Conservation (phyloP, 2,329 filamentous ascomycete species). For the Xylariales sp. region DNA sequence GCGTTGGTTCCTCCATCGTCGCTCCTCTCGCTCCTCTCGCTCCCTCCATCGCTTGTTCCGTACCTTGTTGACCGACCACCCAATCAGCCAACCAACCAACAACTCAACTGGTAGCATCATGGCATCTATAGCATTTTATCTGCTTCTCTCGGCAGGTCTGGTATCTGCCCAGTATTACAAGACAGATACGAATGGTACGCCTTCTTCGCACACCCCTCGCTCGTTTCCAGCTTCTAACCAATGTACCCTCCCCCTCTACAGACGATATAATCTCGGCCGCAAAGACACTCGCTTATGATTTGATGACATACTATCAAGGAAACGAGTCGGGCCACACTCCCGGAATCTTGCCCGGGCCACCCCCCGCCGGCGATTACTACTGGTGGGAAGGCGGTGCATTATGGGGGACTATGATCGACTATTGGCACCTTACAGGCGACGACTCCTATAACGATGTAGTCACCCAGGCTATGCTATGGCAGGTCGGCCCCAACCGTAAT, state of each 20-base stretch:
- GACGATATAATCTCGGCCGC: slow-evolving; percentile 64
- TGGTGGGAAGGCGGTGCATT: slow-evolving; percentile 53
- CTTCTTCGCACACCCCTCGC: not conserved
- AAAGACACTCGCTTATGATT: slow-evolving; percentile 47
- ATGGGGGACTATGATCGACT: slow-evolving; percentile 51
- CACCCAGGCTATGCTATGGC: slow-evolving; percentile 58
- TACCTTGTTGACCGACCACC: not conserved
- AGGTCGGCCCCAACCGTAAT: slow-evolving; percentile 58
- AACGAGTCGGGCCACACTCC: slow-evolving; percentile 50
- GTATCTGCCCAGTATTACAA: slow-evolving; percentile 38
- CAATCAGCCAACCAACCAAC: not conserved
- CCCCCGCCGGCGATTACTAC: slow-evolving; percentile 50
- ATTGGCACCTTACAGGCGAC: slow-evolving; percentile 66
- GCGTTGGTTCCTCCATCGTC: not conserved
- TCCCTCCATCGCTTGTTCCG: slow-evolving; percentile 8
- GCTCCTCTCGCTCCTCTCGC: slow-evolving; percentile 10
- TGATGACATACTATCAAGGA: slow-evolving; percentile 51
- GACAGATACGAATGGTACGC: slow-evolving; percentile 43
- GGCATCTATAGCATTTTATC: slow-evolving; percentile 25
- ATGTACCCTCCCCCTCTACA: slow-evolving; percentile 37
- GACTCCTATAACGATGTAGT: slow-evolving; percentile 61
- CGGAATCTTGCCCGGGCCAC: slow-evolving; percentile 50
- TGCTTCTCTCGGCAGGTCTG: slow-evolving; percentile 31
- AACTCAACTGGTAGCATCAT: slow-evolving; percentile 15
- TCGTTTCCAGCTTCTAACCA: slow-evolving; percentile 29